Conservation (phyloP, 2,329 filamentous ascomycete genomes). For the Pleurostoma richardsiae region DNA sequence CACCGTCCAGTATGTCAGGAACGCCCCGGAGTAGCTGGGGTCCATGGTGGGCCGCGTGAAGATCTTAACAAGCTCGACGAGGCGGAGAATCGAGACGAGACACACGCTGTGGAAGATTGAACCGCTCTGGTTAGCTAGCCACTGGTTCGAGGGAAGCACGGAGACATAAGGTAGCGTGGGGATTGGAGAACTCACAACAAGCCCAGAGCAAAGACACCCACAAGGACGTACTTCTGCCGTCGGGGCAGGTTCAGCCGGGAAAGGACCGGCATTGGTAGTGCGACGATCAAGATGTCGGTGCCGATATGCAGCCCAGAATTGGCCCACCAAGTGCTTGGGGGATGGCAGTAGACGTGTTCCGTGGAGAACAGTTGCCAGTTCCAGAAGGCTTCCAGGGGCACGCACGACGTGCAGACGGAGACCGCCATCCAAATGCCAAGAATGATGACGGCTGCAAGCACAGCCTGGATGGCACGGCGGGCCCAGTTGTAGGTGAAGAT, state of each 20-base stretch:
- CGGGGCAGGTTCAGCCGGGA: background rate
- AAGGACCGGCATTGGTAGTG: constrained; percentile 17
- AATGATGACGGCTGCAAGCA: constrained; percentile 10
- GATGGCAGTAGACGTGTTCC: constrained; percentile 4
- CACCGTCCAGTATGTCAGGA: constrained; percentile 17
- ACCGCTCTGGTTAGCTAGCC: no score
- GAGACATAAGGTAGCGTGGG: no score
- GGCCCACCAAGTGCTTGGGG: constrained; percentile 7
- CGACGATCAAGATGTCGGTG: constrained; percentile 17
- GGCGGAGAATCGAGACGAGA: constrained; percentile 16
- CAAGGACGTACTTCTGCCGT: constrained; percentile 4
- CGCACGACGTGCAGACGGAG: constrained; percentile 13
- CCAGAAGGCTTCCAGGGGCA: constrained; percentile 14
- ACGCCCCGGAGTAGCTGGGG: constrained; percentile 11
- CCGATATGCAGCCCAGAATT: constrained; percentile 15
- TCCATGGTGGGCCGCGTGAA: constrained; percentile 9
- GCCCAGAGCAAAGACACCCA: constrained; percentile 17
- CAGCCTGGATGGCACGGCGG: constrained; percentile 10
- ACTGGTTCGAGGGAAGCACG: no score
- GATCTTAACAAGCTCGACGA: constrained; percentile 11
- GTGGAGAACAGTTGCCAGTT: background rate
- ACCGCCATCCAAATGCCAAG: constrained; percentile 9
- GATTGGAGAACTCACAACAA: constrained; percentile 12
- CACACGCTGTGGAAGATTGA: constrained; percentile 12
- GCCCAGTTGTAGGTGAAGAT: constrained; percentile 12